phyloP scores from a whole-genome alignment of 2,329 filamentous ascomycete genomes.

The Epichloe uncinata region DNA sequence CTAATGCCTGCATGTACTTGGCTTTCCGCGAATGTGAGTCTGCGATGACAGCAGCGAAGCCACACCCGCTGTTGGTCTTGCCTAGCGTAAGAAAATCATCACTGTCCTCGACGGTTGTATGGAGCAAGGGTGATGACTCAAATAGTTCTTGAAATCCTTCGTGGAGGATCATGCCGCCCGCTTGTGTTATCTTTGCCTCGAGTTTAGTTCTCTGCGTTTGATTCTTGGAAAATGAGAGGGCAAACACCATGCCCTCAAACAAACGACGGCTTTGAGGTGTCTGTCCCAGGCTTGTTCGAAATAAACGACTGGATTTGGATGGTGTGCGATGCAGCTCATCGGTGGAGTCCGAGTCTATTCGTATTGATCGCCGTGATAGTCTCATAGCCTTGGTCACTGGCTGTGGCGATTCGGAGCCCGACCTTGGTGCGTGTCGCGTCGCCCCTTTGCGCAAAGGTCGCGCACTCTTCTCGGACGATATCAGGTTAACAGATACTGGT shows the following conservation, averaged over 20 bases:
- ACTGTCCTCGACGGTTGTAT: constrained; percentile 16
- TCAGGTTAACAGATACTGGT: constrained; percentile 11
- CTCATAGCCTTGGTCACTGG: constrained; percentile 10
- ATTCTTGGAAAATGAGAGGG: constrained; percentile 53
- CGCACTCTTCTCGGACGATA: constrained; percentile 12
- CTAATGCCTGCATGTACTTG: constrained; percentile 91
- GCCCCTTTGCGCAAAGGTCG: constrained; percentile 9
- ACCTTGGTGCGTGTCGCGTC: constrained; percentile 8
- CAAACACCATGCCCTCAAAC: constrained; percentile 78
- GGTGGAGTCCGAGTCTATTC: constrained; percentile 29
- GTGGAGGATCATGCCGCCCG: constrained; percentile 59
- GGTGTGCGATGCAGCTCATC: constrained; percentile 35
- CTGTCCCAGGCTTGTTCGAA: constrained; percentile 15
- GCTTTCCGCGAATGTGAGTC: constrained; percentile 74
- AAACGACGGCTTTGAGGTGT: constrained; percentile 24
- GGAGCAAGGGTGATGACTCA: constrained; percentile 28
- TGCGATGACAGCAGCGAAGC: constrained; percentile 77
- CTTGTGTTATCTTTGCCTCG: constrained; percentile 48
- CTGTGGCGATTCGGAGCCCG: constrained; percentile 15
- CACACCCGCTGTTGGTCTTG: constrained; percentile 36
- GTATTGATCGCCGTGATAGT: constrained; percentile 13
- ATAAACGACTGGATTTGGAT: constrained; percentile 14
- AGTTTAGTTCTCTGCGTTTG: constrained; percentile 31
- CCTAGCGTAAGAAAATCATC: constrained; percentile 37
- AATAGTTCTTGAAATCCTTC: constrained; percentile 77